Base-by-base conservation (phyloP, 768 basidiomycete species). In the Sporobolomyces pararoseus region DNA sequence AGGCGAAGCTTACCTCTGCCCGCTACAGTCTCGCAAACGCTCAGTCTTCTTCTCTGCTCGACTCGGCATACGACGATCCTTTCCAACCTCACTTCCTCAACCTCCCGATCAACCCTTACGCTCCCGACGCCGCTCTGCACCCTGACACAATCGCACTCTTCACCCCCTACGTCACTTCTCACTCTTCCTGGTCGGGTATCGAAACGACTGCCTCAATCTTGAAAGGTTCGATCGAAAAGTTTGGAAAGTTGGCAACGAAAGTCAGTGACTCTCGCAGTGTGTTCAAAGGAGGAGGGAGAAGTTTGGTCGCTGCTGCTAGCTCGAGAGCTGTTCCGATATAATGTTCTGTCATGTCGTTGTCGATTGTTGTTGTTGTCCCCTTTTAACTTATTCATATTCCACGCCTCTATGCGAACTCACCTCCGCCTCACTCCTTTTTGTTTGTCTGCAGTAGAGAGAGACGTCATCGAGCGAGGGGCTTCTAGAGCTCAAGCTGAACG, bases 21-120 rank as follows among this genome's bases (percentile, higher is more conserved):
- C 25, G 16, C 19, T 21, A 21, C 61, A 71, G 70, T 3, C 51
- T 66, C 51, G 44, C 55, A 37, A 58, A 63, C 44, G 21, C 62
- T 1, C 65, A 47, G 27, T 12, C 55, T 14, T 31, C 55, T 2
- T 29, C 37, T 13, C 62, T 66, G 23, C 63, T 53, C 32, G 34
- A 66, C 10, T 37, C 65, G 21, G 14, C 63, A 16, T 67, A 71
- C 57, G 39, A 63, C 62, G 70, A 71, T 51, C 70, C 70, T 7
- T 63, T 64, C 62, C n/a, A 53, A 35, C 53, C 61, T 3, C 54
- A 44, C 44, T 49, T 25, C 5, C 53, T 62, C 29, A 51, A 63
- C 44, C 44, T 62, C 42, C 60, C 39, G 2, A 21, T 50, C n/a
- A n/a, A 39, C 35, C 49, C 50, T 4, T 39, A 47, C 4, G 3